phyloP scores from a whole-genome alignment of 805 yeast genomes.

The Pichia insulana region DNA sequence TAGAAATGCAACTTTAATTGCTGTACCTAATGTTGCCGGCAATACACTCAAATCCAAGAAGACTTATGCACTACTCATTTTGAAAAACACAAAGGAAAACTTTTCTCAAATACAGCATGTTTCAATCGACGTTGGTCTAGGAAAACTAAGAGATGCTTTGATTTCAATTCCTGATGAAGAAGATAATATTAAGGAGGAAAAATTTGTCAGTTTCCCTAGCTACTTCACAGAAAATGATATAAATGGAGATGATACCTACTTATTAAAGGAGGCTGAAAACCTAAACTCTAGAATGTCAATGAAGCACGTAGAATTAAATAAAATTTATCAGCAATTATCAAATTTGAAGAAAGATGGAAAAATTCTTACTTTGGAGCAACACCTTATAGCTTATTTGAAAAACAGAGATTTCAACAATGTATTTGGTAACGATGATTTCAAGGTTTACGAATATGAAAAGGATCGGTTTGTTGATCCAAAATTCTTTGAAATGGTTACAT shows the following conservation, averaged over 20 bases:
- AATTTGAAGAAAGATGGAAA: conserved; percentile 18
- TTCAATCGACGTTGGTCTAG: conserved; percentile 54
- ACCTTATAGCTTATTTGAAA: conserved; percentile 25
- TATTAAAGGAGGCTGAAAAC: conserved; percentile 15
- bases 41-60: conserved; percentile 31
- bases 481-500: conserved; percentile 39
- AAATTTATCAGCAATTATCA: conserved; percentile 23
- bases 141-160: conserved; percentile 58
- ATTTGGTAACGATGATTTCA: conserved; percentile 18
- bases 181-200: conserved; percentile 10
- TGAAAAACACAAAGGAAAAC: conserved; percentile 35
- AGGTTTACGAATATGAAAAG: conserved; percentile 50
- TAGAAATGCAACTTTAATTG: conserved; percentile 25
- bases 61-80: conserved; percentile 35
- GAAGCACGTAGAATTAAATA: conserved; percentile 19
- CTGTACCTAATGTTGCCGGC: conserved; percentile 34
- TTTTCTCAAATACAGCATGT: conserved; percentile 36
- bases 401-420: conserved; percentile 2
- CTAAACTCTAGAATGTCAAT: conserved; percentile 19
- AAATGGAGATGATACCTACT: conserved; percentile 15
- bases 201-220: conserved; percentile 9
- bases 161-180: conserved; percentile 38
- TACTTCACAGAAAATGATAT: conserved; percentile 20
- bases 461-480: conserved; percentile 58
- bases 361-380: conserved; percentile 24